These are phyloP conservation scores for Globisporangium cystogenes DNA, from an alignment of 352 stramenopile species.

Conservation along the genomic window DNA sequence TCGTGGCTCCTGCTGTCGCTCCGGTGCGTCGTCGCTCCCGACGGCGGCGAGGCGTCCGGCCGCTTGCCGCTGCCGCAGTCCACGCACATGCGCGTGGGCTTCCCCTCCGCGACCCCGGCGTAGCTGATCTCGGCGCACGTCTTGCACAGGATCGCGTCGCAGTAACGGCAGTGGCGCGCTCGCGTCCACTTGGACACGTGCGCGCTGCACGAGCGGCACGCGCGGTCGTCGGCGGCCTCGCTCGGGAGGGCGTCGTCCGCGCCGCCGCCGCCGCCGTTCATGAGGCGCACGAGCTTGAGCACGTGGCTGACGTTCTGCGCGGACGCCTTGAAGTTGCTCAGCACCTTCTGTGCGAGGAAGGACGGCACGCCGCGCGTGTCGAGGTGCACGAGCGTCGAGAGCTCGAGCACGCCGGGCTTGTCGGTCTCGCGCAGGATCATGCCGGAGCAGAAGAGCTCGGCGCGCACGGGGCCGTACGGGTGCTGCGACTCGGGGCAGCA, in stretches of 20 bases:
- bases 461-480: slow-evolving; percentile 43
- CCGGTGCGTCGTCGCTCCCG: neutral
- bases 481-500: slow-evolving; percentile 53
- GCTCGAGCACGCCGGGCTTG: slow-evolving; percentile 42
- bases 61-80: slow-evolving; percentile 26
- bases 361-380: slow-evolving; percentile 35
- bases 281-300: slow-evolving; percentile 55
- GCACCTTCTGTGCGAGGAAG: slow-evolving; percentile 43
- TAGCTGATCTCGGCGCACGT: slow-evolving; percentile 43
- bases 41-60: neutral
- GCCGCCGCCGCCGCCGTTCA: slow-evolving; percentile 3
- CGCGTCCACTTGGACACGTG: slow-evolving; percentile 61
- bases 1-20: neutral
- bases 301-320: slow-evolving; percentile 50
- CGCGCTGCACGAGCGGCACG: slow-evolving; percentile 47
- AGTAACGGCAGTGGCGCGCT: slow-evolving; percentile 55
- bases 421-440: slow-evolving; percentile 60
- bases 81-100: slow-evolving; percentile 57
- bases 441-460: slow-evolving; percentile 46
- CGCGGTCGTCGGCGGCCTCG: slow-evolving; percentile 16
- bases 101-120: slow-evolving; percentile 20
- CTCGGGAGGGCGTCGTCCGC: slow-evolving; percentile 12
- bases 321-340: slow-evolving; percentile 40
- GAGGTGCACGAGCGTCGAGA: slow-evolving; percentile 49
- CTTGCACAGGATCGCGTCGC: slow-evolving; percentile 58